Percentiles rank a stretch among this genome's conserved stretches.
phyloP scores from a whole-genome alignment of 2,329 filamentous ascomycete species.

The Ceratocystis eucalypticola region DNA sequence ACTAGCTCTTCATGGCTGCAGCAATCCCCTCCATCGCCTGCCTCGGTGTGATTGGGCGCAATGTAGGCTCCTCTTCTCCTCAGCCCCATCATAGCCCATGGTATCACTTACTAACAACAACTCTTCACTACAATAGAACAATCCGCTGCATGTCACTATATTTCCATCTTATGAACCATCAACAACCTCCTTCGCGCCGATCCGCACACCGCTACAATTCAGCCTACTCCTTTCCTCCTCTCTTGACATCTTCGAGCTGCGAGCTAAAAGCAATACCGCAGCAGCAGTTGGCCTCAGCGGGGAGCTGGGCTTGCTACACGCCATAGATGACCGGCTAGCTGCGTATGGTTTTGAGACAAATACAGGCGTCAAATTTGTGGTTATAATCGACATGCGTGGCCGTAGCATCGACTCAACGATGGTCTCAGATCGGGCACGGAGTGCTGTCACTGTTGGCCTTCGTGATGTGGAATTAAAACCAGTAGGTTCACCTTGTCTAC shows the following conservation, averaged over 20 bases:
- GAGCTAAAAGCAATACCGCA: constrained; percentile 58
- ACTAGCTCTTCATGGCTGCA: constrained; percentile 37
- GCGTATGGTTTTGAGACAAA: constrained; percentile 96
- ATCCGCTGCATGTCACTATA: constrained; percentile 83
- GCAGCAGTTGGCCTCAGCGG: constrained; percentile 47
- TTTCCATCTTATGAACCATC: constrained; percentile 60
- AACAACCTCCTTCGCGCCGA: constrained; percentile 38
- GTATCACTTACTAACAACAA: constrained; percentile 12
- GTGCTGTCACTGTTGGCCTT: constrained; percentile 47
- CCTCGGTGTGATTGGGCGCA: constrained; percentile 84
- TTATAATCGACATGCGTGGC: constrained; percentile 82
- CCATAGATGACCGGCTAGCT: constrained; percentile 81
- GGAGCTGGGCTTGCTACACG: constrained; percentile 83
- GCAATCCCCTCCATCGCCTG: constrained; percentile 74
- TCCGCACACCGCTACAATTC: constrained; percentile 72
- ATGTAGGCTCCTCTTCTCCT: constrained; percentile 42
- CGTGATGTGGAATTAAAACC: constrained; percentile 78
- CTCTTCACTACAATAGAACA: constrained; percentile 53
- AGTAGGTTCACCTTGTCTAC: constrained; percentile 26
- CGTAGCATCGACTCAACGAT: constrained; percentile 33
- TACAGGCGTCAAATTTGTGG: constrained; percentile 80
- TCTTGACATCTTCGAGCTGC: constrained; percentile 86
- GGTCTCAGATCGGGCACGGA: constrained; percentile 21
- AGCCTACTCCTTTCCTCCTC: constrained; percentile 81
- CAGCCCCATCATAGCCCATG: neutral